Conservation (phyloP, 2,329 filamentous ascomycete species). For the Claviceps purpurea region DNA sequence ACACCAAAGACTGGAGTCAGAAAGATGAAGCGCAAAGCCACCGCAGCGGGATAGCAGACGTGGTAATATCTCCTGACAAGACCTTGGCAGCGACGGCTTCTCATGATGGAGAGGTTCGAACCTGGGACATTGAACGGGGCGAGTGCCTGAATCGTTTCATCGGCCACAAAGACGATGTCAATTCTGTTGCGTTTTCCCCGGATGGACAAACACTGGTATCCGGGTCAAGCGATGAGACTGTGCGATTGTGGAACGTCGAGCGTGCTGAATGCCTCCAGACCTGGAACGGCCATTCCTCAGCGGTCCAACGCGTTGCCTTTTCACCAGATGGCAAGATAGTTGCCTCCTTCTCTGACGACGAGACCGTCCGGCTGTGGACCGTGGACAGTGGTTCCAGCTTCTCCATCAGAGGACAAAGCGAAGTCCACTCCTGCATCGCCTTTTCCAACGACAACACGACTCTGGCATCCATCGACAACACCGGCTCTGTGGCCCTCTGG, state of each 20-base stretch:
- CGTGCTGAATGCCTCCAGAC: constrained; percentile 7
- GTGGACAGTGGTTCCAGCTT: constrained; percentile 3
- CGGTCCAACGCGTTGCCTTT: constrained; percentile 8
- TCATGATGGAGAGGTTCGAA: constrained; percentile 5
- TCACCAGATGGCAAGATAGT: constrained; percentile 9
- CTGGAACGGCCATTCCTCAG: constrained; percentile 9
- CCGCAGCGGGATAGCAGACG: constrained; percentile 5
- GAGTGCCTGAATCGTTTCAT: constrained; percentile 3
- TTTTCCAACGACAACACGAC: constrained; percentile 9
- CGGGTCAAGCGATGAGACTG: constrained; percentile 5
- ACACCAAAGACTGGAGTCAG: constrained; percentile 5
- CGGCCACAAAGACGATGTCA: constrained; percentile 5
- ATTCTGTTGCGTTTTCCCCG: constrained; percentile 5
- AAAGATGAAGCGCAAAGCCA: constrained; percentile 6
- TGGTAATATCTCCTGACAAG: constrained; percentile 6
- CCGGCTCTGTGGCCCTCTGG: constrained; percentile 9
- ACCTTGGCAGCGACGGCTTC: constrained; percentile 6
- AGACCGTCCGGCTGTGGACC: constrained; percentile 10
- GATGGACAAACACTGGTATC: constrained; percentile 5
- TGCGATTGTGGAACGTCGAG: constrained; percentile 4
- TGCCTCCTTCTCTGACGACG: constrained; percentile 9
- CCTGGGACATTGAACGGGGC: constrained; percentile 7
- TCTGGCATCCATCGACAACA: constrained; percentile 7
- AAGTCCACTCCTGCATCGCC: constrained; percentile 5
- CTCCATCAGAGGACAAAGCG: constrained; percentile 10